Conservation (phyloP, 495 filamentous ascomycete genomes). For the Letharia lupina region DNA sequence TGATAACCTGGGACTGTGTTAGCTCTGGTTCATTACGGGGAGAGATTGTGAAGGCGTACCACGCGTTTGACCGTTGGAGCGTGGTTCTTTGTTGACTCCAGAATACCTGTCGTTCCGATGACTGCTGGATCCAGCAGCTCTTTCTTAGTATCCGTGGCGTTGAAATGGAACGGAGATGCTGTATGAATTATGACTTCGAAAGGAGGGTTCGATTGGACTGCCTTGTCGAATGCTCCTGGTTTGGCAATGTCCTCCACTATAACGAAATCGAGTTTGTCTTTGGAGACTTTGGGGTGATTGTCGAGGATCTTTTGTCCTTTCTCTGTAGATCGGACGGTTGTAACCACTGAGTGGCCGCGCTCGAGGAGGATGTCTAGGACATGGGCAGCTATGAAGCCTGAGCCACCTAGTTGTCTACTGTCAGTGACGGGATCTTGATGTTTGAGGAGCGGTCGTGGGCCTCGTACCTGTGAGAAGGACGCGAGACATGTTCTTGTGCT, state of each 20-base stretch:
- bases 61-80: conserved; percentile 75
- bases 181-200: conserved; percentile 86
- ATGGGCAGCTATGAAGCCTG: conserved; percentile 72
- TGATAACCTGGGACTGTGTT: conserved; percentile 45
- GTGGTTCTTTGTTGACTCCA: conserved; percentile 63
- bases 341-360: conserved; percentile 64
- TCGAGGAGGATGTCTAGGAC: conserved; percentile 66
- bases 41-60: conserved; percentile 20
- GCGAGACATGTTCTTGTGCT: conserved; percentile 8
- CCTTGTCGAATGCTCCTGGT: conserved; percentile 38
- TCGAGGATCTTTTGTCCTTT: conserved; percentile 70
- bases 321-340: conserved; percentile 70
- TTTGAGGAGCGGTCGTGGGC: background rate
- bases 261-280: conserved; percentile 60
- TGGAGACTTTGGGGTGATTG: conserved; percentile 50
- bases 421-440: background rate
- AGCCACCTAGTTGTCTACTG: conserved; percentile 38
- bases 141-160: conserved; percentile 60
- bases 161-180: conserved; percentile 77
- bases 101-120: conserved; percentile 66
- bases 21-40: background rate
- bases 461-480: conserved; percentile 16
- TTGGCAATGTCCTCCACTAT: conserved; percentile 79
- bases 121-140: conserved; percentile 51
- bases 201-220: conserved; percentile 51